A percentile compares a stretch with the other conserved stretches of the same genome.
Evolutionary conservation across 192 early-diverging fungal species (phyloP).

Genomic region (Coemansia erecta): DNA sequence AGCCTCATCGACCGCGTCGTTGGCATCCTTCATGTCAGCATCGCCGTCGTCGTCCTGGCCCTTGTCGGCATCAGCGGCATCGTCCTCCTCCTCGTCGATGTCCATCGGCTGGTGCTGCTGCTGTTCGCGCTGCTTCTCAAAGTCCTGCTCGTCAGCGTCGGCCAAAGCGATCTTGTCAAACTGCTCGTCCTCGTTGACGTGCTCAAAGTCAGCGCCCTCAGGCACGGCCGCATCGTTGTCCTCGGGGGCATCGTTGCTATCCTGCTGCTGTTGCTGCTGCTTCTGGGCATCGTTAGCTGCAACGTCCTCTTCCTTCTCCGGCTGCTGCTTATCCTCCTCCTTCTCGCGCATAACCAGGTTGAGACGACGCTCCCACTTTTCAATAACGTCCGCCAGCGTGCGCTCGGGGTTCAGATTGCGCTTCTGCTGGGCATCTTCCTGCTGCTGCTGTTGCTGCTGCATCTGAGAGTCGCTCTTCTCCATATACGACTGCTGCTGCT

Average conservation of each 20-base stretch:
- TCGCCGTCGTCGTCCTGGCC: slow-evolving; percentile 53
- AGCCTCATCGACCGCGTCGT: slow-evolving; percentile 2
- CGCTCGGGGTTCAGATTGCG: slow-evolving; percentile 79
- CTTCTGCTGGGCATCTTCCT: slow-evolving; percentile 44
- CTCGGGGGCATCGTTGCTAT: not conserved
- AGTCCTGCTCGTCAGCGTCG: slow-evolving; percentile 63
- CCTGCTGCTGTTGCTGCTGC: slow-evolving; percentile 16
- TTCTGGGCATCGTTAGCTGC: slow-evolving; percentile 45
- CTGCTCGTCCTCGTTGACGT: slow-evolving; percentile 73
- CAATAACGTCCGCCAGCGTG: slow-evolving; percentile 87
- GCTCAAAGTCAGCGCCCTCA: slow-evolving; percentile 47
- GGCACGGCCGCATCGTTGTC: slow-evolving; percentile 14
- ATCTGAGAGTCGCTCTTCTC: slow-evolving; percentile 13
- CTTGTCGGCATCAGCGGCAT: slow-evolving; percentile 55
- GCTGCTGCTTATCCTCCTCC: slow-evolving; percentile 49
- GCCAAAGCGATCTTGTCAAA: slow-evolving; percentile 62
- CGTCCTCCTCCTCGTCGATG: slow-evolving; percentile 56
- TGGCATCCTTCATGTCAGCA: slow-evolving; percentile 14
- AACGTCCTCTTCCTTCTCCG: slow-evolving; percentile 54
- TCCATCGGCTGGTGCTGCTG: slow-evolving; percentile 61
- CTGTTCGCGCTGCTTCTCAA: slow-evolving; percentile 32
- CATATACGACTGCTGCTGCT: slow-evolving; percentile 13
- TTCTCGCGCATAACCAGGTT: slow-evolving; percentile 69
- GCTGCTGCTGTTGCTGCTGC: slow-evolving; percentile 9
- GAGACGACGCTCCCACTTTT: slow-evolving; percentile 89